phyloP scores from a whole-genome alignment of 73 alveolate species.

The Effrenium voratum region DNA sequence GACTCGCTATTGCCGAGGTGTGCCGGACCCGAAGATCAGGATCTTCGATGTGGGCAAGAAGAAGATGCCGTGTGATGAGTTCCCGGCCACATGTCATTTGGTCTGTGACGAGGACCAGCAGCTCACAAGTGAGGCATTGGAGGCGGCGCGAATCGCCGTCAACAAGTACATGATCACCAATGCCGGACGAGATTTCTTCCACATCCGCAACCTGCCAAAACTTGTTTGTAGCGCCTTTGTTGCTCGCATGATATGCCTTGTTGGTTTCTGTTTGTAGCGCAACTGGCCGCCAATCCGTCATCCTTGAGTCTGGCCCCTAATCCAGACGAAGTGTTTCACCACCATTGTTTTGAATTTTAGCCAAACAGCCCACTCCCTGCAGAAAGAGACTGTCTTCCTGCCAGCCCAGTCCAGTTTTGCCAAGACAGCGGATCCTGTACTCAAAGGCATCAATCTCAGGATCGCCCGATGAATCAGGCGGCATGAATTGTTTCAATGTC shows the following conservation, averaged over 20 bases:
- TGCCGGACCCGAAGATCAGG: constrained; percentile 99
- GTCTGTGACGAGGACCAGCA: constrained; percentile 99
- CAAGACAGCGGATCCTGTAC: no score
- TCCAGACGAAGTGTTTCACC: no score
- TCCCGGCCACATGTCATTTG: constrained; percentile 96
- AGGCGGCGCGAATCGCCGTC: constrained; percentile 99
- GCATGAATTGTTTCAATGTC: no score
- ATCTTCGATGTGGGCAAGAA: constrained; percentile 92
- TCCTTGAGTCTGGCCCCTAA: no score
- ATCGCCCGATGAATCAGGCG: no score
- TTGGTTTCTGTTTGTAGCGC: not conserved
- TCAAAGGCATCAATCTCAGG: no score
- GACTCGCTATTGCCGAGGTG: constrained; percentile 99
- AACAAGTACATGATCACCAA: constrained; percentile 98
- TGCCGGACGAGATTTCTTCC: constrained; percentile 98
- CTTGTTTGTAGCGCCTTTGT: no score
- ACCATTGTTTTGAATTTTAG: no score
- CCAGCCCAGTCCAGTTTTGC: no score
- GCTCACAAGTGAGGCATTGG: constrained; percentile 99
- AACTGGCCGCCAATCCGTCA: no score
- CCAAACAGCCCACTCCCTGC: no score
- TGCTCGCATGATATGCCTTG: not conserved
- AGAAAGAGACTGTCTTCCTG: no score
- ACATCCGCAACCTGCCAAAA: constrained; percentile 97
- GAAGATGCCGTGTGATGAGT: constrained; percentile 94